Percentiles rank a stretch among this genome's conserved stretches.
Conservation (phyloP, 1,284 basidiomycete genomes). For the Inonotus hispidus region DNA sequence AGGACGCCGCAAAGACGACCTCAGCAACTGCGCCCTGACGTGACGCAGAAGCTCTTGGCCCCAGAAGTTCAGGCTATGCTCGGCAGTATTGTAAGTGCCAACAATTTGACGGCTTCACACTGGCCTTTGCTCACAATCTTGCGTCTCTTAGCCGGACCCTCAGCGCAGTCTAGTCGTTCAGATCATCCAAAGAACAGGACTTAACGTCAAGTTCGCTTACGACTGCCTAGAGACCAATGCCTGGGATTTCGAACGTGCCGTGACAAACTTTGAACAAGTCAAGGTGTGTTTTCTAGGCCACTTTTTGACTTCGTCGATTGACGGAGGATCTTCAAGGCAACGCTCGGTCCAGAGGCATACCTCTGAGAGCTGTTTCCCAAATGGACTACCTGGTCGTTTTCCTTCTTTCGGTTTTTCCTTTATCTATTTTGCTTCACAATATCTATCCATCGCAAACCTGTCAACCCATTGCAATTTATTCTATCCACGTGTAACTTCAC, state of each 20-base stretch:
- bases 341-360: slow-evolving; percentile 14
- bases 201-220: slow-evolving; percentile 73
- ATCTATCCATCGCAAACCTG: background rate
- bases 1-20: slow-evolving; percentile 20
- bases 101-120: slow-evolving; percentile 9
- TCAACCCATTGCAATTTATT: background rate
- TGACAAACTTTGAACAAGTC: slow-evolving; percentile 79
- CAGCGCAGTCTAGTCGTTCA: slow-evolving; percentile 65
- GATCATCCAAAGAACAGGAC: slow-evolving; percentile 62
- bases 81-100: slow-evolving; percentile 48
- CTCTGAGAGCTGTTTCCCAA: background rate
- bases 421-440: background rate
- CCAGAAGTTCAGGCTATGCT: slow-evolving; percentile 42
- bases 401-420: background rate
- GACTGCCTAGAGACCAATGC: slow-evolving; percentile 78
- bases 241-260: slow-evolving; percentile 74
- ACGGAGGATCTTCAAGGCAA: background rate
- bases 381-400: background rate
- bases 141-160: slow-evolving; percentile 48
- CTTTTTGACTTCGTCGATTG: background rate
- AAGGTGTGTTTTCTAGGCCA: slow-evolving; percentile 43
- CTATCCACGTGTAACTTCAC: background rate
- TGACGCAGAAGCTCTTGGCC: slow-evolving; percentile 22
- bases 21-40: slow-evolving; percentile 21
- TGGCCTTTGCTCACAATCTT: slow-evolving; percentile 4